A percentile compares a stretch with the other conserved stretches of the same genome.
Evolutionary conservation across 331 rosid species (phyloP).

Genomic region (Quercus phellos): DNA sequence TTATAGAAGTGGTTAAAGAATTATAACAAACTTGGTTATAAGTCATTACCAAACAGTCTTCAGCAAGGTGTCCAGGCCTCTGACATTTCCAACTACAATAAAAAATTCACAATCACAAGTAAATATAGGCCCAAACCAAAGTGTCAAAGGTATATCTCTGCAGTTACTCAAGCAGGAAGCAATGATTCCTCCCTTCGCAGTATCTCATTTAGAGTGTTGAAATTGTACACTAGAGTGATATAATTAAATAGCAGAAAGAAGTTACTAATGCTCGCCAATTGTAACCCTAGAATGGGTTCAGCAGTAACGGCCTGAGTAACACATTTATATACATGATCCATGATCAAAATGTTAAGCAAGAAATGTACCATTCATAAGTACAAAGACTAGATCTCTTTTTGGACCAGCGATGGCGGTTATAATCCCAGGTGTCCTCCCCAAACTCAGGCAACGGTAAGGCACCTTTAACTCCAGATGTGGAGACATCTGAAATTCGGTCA

Average conservation of each 20-base stretch:
- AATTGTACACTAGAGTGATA: not conserved
- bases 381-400: constrained; percentile 64
- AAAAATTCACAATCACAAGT: constrained; percentile 9
- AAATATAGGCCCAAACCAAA: constrained; percentile 20
- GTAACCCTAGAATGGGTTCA: not conserved
- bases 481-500: constrained; percentile 26
- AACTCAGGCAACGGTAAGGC: constrained; percentile 39
- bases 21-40: constrained; percentile 37
- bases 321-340: not conserved
- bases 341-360: constrained; percentile 9
- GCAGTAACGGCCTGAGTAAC: constrained; percentile 15
- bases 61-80: constrained; percentile 84
- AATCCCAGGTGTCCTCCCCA: constrained; percentile 74
- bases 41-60: constrained; percentile 62
- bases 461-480: constrained; percentile 27
- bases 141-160: not conserved
- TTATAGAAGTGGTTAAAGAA: not conserved
- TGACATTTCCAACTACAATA: constrained; percentile 77
- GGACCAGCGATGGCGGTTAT: constrained; percentile 61
- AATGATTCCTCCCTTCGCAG: constrained; percentile 4
- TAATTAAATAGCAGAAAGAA: constrained; percentile 14
- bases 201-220: not conserved
- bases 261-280: not conserved
- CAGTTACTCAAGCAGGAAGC: constrained; percentile 12
- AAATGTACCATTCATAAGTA: constrained; percentile 70